A percentile compares a stretch with the other conserved stretches of the same genome.
Evolutionary conservation across 2,329 filamentous ascomycete species (phyloP).

Genomic region (Aspergillus jensenii): DNA sequence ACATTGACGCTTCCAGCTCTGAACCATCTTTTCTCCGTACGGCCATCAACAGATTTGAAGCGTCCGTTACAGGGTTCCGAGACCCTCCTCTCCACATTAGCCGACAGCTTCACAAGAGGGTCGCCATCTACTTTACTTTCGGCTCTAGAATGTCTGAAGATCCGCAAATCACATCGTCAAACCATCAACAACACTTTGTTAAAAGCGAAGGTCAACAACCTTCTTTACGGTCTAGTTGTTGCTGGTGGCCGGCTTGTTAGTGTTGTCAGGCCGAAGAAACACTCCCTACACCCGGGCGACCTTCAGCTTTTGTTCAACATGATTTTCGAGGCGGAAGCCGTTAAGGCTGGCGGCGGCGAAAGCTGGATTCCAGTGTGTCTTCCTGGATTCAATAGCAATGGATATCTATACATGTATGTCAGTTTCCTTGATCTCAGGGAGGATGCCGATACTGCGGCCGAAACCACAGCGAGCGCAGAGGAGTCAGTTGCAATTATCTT

Average conservation of each 20-base stretch:
- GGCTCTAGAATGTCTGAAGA: constrained; percentile 86
- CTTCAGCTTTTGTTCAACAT: constrained; percentile 98
- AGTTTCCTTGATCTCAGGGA: constrained; percentile 76
- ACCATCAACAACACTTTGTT: constrained; percentile 85
- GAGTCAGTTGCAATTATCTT: constrained; percentile 85
- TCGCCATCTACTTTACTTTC: constrained; percentile 86
- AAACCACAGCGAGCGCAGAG: constrained; percentile 52
- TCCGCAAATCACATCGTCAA: constrained; percentile 83
- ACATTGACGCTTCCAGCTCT: constrained; percentile 88
- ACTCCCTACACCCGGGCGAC: constrained; percentile 93
- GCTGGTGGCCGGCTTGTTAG: constrained; percentile 91
- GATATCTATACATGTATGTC: constrained; percentile 98
- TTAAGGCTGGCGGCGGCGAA: constrained; percentile 90
- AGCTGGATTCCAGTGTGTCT: constrained; percentile 97
- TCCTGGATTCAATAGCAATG: constrained; percentile 94
- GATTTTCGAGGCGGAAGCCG: constrained; percentile 91
- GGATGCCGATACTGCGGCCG: constrained; percentile 43
- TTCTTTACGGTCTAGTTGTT: constrained; percentile 91
- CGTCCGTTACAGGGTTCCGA: constrained; percentile 90
- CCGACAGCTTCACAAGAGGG: constrained; percentile 90
- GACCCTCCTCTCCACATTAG: constrained; percentile 82
- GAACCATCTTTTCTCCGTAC: constrained; percentile 80
- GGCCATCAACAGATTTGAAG: constrained; percentile 90
- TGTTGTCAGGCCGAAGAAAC: constrained; percentile 88
- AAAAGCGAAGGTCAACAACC: constrained; percentile 70